These are phyloP conservation scores for Hermanozyma aechmeae DNA, from an alignment of 805 yeast genomes.

Conservation along the genomic window DNA sequence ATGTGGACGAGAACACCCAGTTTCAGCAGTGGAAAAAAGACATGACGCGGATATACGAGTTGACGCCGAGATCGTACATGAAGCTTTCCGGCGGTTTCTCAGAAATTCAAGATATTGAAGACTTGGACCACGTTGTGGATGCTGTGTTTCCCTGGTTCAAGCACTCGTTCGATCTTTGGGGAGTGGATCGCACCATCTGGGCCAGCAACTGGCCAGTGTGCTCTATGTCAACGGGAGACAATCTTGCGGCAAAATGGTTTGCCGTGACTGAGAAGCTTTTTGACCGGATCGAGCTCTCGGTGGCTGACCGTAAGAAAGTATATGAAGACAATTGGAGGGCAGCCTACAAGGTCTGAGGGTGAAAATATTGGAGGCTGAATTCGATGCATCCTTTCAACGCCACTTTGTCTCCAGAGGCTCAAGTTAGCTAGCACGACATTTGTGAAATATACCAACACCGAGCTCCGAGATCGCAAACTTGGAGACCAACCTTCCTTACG, in stretches of 20 bases:
- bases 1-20: conserved; percentile 2
- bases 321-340: too few species aligned
- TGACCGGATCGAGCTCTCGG: conserved; percentile 6
- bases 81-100: conserved; percentile 35
- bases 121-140: conserved; percentile 4
- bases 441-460: too few species aligned
- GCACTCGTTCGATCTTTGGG: conserved; percentile 21
- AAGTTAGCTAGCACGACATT: too few species aligned
- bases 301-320: conserved; percentile 7
- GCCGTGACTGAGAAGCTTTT: conserved; percentile 10
- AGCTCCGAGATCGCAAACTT: too few species aligned
- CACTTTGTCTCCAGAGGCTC: too few species aligned
- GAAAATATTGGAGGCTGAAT: too few species aligned
- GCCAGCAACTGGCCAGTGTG: conserved; percentile 42
- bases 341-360: too few species aligned
- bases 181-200: conserved; percentile 20
- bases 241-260: conserved; percentile 15
- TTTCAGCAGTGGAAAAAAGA: conserved; percentile 12
- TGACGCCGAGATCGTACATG: conserved; percentile 17
- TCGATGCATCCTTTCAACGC: too few species aligned
- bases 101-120: conserved; percentile 18
- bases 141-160: conserved; percentile 23
- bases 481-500: too few species aligned
- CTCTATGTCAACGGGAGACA: conserved; percentile 9
- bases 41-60: conserved; percentile 11